Evolutionary conservation across 768 basidiomycete genomes (phyloP), one percentile per base, ranked within the genome.

Genomic region (Tylopilus subfusipes): DNA sequence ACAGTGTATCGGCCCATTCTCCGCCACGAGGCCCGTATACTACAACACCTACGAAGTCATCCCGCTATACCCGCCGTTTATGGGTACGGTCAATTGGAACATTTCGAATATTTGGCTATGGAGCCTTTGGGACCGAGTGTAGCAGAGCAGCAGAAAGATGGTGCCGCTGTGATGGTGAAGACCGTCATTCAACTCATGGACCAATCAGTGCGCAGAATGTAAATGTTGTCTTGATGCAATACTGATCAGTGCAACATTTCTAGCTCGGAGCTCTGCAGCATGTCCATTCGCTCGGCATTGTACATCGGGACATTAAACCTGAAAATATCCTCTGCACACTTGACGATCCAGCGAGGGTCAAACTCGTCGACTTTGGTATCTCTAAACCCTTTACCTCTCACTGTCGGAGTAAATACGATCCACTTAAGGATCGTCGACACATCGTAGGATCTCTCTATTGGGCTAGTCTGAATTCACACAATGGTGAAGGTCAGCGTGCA

Each of bases 351-450:
- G 33, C 50, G n/a, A 44, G 4, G 18, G 25, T 52, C 33, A 52
- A 52, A 52, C n/a, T 52, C 33, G 29, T 44, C 7, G 42, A 52
- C 25, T 52, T 52, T 44, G 50, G 50, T 21, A 44, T 52, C n/a
- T 52, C 50, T 7, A 52, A 52, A 36, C 33, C 50, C 12, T 27
- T 52, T 21, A 16, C 42, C 38, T 38, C n/a, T 13, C 36, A 29
- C 27, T 2, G 14, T n/a, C 34, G 10, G 27, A 30, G 11, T 21
- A 38, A 30, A 24, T 39, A 52, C 11, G 36, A 52, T 39, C 34
- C 51, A 16, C 34, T 52, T 19, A 39, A 45, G 36, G 43, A 52
- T 22, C 43, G 36, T 24, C 51, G 43, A 38, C 5, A 30, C 12
- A 45, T 52, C 19, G 43, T n/a, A 13, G 51, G 51, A 18, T 46